phyloP scores from a whole-genome alignment of 371 early-diverging fungal species.

The Zopfochytrium polystomum region DNA sequence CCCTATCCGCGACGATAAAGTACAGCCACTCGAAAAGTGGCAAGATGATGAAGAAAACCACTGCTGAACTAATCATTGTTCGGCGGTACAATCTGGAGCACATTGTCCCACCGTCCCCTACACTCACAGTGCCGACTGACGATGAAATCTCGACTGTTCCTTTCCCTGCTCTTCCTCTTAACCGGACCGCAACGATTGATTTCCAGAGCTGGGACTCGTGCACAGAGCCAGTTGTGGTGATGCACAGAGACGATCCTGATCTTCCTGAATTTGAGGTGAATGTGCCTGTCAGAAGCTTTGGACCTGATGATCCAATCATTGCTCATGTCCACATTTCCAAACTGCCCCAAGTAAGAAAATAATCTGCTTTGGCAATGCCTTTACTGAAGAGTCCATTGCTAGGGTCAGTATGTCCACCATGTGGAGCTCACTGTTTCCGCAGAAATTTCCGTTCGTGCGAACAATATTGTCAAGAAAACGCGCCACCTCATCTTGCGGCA shows the following conservation, averaged over 20 bases:
- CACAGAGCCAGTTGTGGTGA: slow-evolving; percentile 9
- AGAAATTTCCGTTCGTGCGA: background rate
- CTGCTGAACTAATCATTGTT: background rate
- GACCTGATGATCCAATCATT: slow-evolving; percentile 15
- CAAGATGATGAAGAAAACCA: background rate
- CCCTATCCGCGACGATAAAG: slow-evolving; percentile 5
- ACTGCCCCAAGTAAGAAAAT: slow-evolving; percentile 8
- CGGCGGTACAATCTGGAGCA: background rate
- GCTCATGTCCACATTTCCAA: slow-evolving; percentile 17
- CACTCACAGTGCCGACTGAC: background rate
- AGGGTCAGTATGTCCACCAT: slow-evolving; percentile 7
- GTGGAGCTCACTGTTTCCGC: slow-evolving; percentile 5
- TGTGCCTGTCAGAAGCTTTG: slow-evolving; percentile 14
- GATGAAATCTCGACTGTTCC: background rate
- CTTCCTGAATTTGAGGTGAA: slow-evolving; percentile 5
- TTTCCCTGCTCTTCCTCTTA: background rate
- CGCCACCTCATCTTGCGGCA: slow-evolving; percentile 9
- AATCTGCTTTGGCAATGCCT: background rate
- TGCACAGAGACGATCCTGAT: slow-evolving; percentile 8
- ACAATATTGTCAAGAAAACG: background rate
- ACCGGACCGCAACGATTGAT: background rate
- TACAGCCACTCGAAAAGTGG: background rate
- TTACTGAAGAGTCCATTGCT: background rate
- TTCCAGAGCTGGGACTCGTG: background rate
- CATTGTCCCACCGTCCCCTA: background rate